These are phyloP conservation scores for Mariannaea elegans DNA, from an alignment of 2,329 filamentous ascomycete species.

Conservation along the genomic window DNA sequence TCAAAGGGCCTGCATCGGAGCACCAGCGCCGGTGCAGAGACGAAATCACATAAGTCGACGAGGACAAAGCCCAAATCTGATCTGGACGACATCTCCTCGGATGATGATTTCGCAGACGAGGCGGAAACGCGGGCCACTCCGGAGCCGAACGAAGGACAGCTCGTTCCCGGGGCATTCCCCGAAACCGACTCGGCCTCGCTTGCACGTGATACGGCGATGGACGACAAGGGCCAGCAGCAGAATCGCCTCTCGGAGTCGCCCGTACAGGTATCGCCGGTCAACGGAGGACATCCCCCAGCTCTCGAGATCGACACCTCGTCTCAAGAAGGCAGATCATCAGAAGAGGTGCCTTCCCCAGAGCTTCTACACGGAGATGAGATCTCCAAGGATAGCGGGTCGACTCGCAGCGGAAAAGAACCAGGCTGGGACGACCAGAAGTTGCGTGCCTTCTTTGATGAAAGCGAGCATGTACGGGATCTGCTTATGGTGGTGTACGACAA, in stretches of 20 bases:
- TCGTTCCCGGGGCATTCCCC: constrained; percentile 51
- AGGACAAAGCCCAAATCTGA: constrained; percentile 69
- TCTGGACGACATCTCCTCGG: constrained; percentile 75
- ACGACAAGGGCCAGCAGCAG: constrained; percentile 38
- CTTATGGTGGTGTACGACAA: constrained; percentile 94
- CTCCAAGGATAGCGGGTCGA: constrained; percentile 48
- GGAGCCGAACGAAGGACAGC: constrained; percentile 39
- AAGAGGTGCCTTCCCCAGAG: constrained; percentile 72
- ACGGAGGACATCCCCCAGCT: constrained; percentile 65
- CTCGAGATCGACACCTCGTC: constrained; percentile 77
- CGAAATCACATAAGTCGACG: constrained; percentile 60
- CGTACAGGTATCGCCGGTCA: constrained; percentile 59
- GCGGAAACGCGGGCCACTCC: constrained; percentile 28
- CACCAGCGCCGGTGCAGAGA: constrained; percentile 51
- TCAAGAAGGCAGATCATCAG: constrained; percentile 71
- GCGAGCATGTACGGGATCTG: constrained; percentile 87
- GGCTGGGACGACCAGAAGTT: constrained; percentile 90
- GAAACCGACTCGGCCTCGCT: constrained; percentile 48
- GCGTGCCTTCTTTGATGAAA: constrained; percentile 89
- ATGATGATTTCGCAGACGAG: constrained; percentile 50
- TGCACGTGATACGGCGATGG: constrained; percentile 41
- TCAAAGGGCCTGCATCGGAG: constrained; percentile 38
- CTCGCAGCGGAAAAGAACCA: constrained; percentile 48
- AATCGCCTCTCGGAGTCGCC: constrained; percentile 74
- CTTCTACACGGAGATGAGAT: constrained; percentile 58